These are phyloP conservation scores for Hibiscus mutabilis DNA, from an alignment of 345 rosid genomes.

Conservation along the genomic window DNA sequence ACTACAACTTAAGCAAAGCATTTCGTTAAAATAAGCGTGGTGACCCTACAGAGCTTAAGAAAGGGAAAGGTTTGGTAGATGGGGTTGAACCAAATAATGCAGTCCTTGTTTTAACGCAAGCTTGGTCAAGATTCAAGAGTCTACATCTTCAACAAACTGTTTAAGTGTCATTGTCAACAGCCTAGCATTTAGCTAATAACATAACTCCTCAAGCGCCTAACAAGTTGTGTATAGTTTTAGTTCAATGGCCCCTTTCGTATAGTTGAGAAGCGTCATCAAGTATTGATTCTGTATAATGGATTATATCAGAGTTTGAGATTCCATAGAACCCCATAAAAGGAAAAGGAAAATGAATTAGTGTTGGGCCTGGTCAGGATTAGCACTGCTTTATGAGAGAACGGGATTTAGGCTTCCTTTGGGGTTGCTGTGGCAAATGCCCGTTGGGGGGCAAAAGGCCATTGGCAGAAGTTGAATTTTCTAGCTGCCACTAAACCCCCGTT, in stretches of 20 bases:
- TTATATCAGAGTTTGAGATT: neutral
- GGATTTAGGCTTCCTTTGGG: too few species aligned
- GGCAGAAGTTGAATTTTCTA: too few species aligned
- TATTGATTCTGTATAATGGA: neutral
- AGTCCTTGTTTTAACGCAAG: neutral
- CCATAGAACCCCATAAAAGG: neutral
- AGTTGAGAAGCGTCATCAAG: neutral
- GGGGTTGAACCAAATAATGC: conserved; percentile 21
- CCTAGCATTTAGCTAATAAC: neutral
- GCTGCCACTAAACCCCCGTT: too few species aligned
- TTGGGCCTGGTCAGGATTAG: neutral
- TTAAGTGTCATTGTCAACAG: neutral
- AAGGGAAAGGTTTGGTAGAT: conserved; percentile 20
- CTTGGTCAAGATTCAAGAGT: neutral
- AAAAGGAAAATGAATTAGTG: neutral
- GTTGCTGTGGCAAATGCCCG: too few species aligned
- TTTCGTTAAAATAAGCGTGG: neutral
- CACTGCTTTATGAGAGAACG: too few species aligned
- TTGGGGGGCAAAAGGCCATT: too few species aligned
- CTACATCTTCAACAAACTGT: neutral
- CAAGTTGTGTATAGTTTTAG: neutral
- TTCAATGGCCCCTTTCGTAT: neutral
- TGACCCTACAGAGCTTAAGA: neutral
- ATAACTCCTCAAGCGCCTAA: neutral
- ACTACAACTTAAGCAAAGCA: conserved; percentile 19